Base-by-base conservation (phyloP, 768 basidiomycete species). In the Termitomyces sp. region DNA sequence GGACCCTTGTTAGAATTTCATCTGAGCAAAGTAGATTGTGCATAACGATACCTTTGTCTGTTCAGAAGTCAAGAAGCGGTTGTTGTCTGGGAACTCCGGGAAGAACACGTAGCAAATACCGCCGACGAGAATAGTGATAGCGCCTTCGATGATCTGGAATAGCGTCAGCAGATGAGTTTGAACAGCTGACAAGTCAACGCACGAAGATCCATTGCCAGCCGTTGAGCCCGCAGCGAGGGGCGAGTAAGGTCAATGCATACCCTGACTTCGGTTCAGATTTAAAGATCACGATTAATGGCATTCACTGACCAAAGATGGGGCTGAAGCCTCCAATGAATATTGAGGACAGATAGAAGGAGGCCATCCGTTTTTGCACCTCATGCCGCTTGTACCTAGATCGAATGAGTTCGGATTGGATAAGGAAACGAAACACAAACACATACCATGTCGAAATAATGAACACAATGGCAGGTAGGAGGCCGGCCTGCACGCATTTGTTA, bases 321-420 rank as follows among this genome's bases (percentile, higher is more conserved):
- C 66, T 66, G 63, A 71, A 72, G 13, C 72, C 71, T 23, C 69
- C 69, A 5, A 72, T 53, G 41, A 68, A 58, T n/a, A 75, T 68
- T 7, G 73, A 72, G 36, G 65, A 68, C 38, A 72, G 63, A 50
- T 74, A 72, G 61, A 75, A 72, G 18, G 65, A 62, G 7, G 72
- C 71, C 13, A 75, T 65, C 10, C 70, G 72, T 43, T 74, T 77
- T 58, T 79, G 77, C 4, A 78, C 76, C 65, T 79, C 78, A 56
- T 75, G 70, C 5, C 77, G 73, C 35, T 71, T 74, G 63, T 77
- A 75, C 68, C 69, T 69, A 50, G 4, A 18, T 73, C 16, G 9
- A 7, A 3, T 53, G 38, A 53, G 28, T 28, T 13, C 16, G 40
- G 0, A 53, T 32, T 13, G 32, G 12, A 40, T 16, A 2, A 13